phyloP scores from a whole-genome alignment of 192 early-diverging fungal genomes.

The Gamsiella multidivaricata region DNA sequence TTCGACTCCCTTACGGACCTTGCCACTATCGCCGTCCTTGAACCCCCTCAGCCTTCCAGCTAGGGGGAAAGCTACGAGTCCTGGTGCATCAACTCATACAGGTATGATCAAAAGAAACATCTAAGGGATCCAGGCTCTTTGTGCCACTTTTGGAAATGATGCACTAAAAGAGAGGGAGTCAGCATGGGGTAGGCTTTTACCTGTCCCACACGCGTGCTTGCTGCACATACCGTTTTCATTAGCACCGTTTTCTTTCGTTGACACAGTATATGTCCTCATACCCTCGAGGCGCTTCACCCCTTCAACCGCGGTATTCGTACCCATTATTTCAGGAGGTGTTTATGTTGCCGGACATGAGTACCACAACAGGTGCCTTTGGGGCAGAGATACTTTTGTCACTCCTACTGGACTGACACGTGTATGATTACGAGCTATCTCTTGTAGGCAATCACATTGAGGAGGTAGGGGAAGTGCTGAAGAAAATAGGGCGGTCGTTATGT shows the following conservation, averaged over 20 bases:
- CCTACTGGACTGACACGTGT: too few species aligned
- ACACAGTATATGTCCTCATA: background rate
- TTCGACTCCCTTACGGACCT: background rate
- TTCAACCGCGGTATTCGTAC: background rate
- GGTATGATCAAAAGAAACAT: background rate
- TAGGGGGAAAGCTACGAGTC: background rate
- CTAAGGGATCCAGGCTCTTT: background rate
- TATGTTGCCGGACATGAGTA: too few species aligned
- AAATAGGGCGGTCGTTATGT: too few species aligned
- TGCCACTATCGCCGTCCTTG: constrained; percentile 6
- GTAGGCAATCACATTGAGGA: background rate
- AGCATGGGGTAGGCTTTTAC: too few species aligned
- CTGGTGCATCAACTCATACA: background rate
- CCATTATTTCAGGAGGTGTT: too few species aligned
- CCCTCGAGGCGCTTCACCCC: background rate
- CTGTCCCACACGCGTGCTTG: too few species aligned
- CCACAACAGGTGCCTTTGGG: too few species aligned
- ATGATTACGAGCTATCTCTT: background rate
- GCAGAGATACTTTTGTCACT: too few species aligned
- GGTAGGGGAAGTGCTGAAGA: too few species aligned
- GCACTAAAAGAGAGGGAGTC: too few species aligned
- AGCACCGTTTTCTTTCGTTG: background rate
- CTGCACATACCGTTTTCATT: too few species aligned
- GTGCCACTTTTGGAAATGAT: too few species aligned
- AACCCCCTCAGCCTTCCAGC: background rate